A percentile compares a stretch with the other conserved stretches of the same genome.
Evolutionary conservation across 2,329 filamentous ascomycete species (phyloP).

Genomic region (Pseudogymnoascus sp.): DNA sequence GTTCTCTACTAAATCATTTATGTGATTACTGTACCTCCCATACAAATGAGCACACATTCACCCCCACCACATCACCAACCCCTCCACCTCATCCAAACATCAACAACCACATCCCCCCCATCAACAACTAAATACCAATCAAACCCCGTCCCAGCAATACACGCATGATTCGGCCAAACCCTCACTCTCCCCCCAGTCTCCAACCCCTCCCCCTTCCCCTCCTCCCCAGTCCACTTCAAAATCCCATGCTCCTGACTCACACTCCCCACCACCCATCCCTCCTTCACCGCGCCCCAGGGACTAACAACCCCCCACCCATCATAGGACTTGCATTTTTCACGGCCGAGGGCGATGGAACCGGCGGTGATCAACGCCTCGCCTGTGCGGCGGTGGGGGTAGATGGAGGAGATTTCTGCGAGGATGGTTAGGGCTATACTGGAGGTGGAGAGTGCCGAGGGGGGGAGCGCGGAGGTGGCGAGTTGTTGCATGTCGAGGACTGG

Average conservation of each 20-base stretch:
- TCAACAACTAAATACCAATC: conserved; percentile 70
- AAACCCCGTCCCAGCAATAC: conserved; percentile 64
- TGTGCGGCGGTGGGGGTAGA: conserved; percentile 54
- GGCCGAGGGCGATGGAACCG: conserved; percentile 61
- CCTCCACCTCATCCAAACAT: conserved; percentile 65
- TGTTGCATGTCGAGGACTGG: conserved; percentile 72
- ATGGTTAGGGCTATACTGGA: conserved; percentile 51
- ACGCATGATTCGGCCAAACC: conserved; percentile 76
- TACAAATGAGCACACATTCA: too few species aligned
- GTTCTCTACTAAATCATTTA: background rate
- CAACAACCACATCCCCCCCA: conserved; percentile 55
- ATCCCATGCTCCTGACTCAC: conserved; percentile 76
- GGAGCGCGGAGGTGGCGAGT: conserved; percentile 59
- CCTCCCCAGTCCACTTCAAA: conserved; percentile 49
- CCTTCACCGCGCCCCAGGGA: conserved; percentile 42
- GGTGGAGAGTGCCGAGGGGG: conserved; percentile 24
- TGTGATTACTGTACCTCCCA: too few species aligned
- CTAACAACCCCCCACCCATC: conserved; percentile 62
- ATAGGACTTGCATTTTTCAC: conserved; percentile 66
- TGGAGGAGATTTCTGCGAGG: conserved; percentile 61
- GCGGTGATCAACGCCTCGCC: conserved; percentile 62
- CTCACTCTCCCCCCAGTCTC: conserved; percentile 57
- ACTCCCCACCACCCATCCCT: conserved; percentile 59
- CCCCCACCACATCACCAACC: conserved; percentile 48
- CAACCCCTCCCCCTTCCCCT: conserved; percentile 41